These are phyloP conservation scores for Immersiella caudata DNA, from an alignment of 495 filamentous ascomycete species.

Conservation along the genomic window DNA sequence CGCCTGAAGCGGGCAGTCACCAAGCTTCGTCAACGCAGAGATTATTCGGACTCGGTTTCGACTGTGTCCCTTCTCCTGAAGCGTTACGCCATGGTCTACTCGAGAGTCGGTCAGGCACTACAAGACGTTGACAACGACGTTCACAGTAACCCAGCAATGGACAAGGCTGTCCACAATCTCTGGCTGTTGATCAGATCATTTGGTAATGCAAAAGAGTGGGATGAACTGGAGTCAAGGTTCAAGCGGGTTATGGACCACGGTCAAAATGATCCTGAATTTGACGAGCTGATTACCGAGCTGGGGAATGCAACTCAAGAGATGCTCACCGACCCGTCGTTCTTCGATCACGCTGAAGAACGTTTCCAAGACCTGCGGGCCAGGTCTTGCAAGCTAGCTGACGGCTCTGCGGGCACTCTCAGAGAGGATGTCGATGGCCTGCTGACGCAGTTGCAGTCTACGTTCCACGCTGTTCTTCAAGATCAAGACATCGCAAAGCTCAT, in stretches of 20 bases:
- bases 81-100: slow-evolving; percentile 76
- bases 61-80: slow-evolving; percentile 75
- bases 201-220: slow-evolving; percentile 74
- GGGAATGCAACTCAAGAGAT: slow-evolving; percentile 75
- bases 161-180: slow-evolving; percentile 73
- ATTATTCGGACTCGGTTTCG: slow-evolving; percentile 84
- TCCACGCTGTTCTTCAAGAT: slow-evolving; percentile 70
- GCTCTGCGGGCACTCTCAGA: slow-evolving; percentile 59
- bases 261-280: slow-evolving; percentile 80
- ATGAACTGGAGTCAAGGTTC: slow-evolving; percentile 66
- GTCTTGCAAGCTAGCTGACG: slow-evolving; percentile 62
- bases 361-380: slow-evolving; percentile 71
- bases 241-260: slow-evolving; percentile 72
- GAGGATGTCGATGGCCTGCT: slow-evolving; percentile 76
- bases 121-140: slow-evolving; percentile 68
- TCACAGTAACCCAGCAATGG: slow-evolving; percentile 70
- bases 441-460: slow-evolving; percentile 65
- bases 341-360: slow-evolving; percentile 70
- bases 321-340: slow-evolving; percentile 83
- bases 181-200: slow-evolving; percentile 79
- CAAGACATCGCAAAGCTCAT: slow-evolving; percentile 67
- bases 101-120: slow-evolving; percentile 66
- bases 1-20: slow-evolving; percentile 76
- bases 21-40: slow-evolving; percentile 71
- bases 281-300: slow-evolving; percentile 71